Evolutionary conservation across 2,329 filamentous ascomycete species (phyloP).

Genomic region (Colletotrichum tropicicola): DNA sequence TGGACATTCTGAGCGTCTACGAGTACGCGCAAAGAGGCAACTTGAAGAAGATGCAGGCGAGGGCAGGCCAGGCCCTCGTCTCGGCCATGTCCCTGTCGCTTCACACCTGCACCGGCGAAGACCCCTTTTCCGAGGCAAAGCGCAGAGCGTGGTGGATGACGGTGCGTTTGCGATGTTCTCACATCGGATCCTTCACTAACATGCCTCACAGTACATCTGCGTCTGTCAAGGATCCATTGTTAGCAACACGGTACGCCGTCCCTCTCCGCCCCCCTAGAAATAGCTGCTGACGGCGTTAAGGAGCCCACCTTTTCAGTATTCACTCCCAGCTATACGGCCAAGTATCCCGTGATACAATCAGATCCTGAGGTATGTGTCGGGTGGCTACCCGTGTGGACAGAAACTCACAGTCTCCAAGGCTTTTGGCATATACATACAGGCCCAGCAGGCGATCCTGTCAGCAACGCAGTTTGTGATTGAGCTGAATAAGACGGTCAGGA

Average conservation of each 20-base stretch:
- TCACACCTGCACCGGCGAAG: slow-evolving; percentile 48
- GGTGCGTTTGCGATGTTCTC: slow-evolving; percentile 35
- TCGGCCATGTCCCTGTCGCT: slow-evolving; percentile 54
- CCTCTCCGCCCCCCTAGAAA: background rate
- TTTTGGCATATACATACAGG: slow-evolving; percentile 53
- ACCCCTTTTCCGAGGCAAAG: slow-evolving; percentile 53
- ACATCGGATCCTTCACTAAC: background rate
- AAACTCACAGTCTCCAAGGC: slow-evolving; percentile 40
- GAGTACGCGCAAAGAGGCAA: slow-evolving; percentile 64
- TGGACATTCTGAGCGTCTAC: slow-evolving; percentile 58
- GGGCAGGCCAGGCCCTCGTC: slow-evolving; percentile 56
- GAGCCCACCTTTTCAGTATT: slow-evolving; percentile 53
- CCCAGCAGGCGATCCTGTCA: slow-evolving; percentile 56
- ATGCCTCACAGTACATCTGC: slow-evolving; percentile 51
- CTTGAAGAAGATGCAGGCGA: slow-evolving; percentile 59
- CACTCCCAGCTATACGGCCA: slow-evolving; percentile 54
- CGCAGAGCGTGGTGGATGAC: slow-evolving; percentile 64
- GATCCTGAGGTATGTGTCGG: slow-evolving; percentile 48
- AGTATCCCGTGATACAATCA: slow-evolving; percentile 48
- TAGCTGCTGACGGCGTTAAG: slow-evolving; percentile 36
- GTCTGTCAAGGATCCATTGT: slow-evolving; percentile 61
- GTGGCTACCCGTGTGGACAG: background rate
- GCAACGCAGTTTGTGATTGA: slow-evolving; percentile 58
- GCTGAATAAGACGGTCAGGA: slow-evolving; percentile 51
- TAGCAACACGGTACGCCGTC: slow-evolving; percentile 53